Conservation (phyloP, 208 protist species). For the Leishmania martiniquensis region DNA sequence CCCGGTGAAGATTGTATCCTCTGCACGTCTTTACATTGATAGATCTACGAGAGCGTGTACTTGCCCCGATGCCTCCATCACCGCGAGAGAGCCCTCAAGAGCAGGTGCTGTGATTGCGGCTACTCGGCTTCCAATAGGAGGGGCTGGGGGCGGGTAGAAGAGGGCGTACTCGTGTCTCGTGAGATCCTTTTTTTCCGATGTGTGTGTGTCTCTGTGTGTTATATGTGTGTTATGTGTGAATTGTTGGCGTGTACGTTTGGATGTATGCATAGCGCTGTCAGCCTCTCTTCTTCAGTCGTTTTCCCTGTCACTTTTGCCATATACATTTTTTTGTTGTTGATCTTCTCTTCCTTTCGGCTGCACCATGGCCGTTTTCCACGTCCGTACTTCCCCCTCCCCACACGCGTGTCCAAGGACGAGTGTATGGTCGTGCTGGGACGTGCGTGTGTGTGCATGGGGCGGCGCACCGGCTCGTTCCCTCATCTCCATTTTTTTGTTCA, state of each 20-base stretch:
- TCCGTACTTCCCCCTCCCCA: too few relatives aligned
- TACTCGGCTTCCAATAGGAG: too few relatives aligned
- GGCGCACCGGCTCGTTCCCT: too few relatives aligned
- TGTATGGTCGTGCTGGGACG: neutral
- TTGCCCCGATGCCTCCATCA: neutral
- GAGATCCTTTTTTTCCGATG: too few relatives aligned
- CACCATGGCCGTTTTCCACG: too few relatives aligned
- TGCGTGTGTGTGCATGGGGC: neutral
- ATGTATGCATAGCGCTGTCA: conserved; percentile 6
- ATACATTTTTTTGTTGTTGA: neutral
- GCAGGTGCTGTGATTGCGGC: too few relatives aligned
- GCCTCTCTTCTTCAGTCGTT: too few relatives aligned
- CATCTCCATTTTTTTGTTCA: too few relatives aligned
- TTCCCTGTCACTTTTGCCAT: neutral
- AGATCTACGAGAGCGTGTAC: neutral
- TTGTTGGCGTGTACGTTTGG: neutral
- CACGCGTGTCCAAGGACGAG: too few relatives aligned
- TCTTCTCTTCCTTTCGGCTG: neutral
- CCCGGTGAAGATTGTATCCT: neutral
- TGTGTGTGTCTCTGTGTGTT: neutral
- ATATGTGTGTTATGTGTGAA: neutral
- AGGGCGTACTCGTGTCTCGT: too few relatives aligned
- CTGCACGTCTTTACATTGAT: neutral
- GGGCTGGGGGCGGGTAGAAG: too few relatives aligned
- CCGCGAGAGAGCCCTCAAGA: neutral